Evolutionary conservation across 2,329 filamentous ascomycete genomes (phyloP).

Genomic region (Alternaria ethzedia): DNA sequence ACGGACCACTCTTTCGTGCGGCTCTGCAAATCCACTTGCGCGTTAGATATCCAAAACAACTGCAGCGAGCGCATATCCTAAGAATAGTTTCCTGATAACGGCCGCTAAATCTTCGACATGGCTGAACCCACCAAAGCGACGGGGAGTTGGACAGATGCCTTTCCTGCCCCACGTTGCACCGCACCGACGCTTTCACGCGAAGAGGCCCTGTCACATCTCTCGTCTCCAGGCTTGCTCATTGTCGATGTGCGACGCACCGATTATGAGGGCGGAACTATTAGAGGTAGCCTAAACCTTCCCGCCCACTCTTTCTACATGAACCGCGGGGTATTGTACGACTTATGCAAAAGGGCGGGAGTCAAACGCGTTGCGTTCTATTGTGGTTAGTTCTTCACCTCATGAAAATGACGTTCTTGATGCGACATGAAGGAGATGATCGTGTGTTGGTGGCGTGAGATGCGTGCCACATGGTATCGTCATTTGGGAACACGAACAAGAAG

Average conservation of each 20-base stretch:
- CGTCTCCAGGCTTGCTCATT: slow-evolving; percentile 49
- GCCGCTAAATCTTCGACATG: slow-evolving; percentile 15
- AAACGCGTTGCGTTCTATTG: slow-evolving; percentile 57
- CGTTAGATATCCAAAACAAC: not conserved
- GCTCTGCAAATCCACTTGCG: not conserved
- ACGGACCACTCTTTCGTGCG: slow-evolving; percentile 17
- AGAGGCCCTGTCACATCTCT: slow-evolving; percentile 42
- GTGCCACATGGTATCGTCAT: slow-evolving; percentile 8
- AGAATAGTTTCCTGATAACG: not conserved
- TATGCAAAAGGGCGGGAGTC: slow-evolving; percentile 54
- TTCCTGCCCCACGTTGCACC: slow-evolving; percentile 49
- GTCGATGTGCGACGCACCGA: slow-evolving; percentile 57
- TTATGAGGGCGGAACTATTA: slow-evolving; percentile 54
- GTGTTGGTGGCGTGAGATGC: slow-evolving; percentile 28
- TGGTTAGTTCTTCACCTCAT: slow-evolving; percentile 37
- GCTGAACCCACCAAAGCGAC: slow-evolving; percentile 22
- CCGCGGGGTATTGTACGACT: slow-evolving; percentile 51
- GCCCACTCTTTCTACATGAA: slow-evolving; percentile 57
- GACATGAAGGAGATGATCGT: slow-evolving; percentile 3
- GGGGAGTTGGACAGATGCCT: slow-evolving; percentile 50
- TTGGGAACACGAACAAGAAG: not conserved
- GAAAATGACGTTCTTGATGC: not conserved
- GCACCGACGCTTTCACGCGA: slow-evolving; percentile 49
- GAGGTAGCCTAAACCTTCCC: slow-evolving; percentile 56
- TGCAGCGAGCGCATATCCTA: not conserved